Evolutionary conservation across 108 stramenopile species (phyloP), one percentile per base, ranked within the genome.

Genomic region (Fistulifera solaris): DNA sequence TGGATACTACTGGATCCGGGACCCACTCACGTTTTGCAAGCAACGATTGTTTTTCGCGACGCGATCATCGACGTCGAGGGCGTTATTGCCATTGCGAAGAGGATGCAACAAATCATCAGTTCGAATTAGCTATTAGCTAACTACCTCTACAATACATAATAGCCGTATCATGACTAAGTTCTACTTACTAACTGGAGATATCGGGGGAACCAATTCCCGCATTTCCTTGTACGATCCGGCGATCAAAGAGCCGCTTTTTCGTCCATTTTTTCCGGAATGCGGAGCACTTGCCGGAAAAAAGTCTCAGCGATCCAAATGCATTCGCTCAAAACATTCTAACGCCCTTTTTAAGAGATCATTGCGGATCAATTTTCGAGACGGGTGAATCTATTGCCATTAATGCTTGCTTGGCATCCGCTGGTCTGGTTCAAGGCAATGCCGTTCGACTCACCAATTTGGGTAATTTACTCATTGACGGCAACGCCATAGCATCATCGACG

Each of bases 151-250:
- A n/a, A n/a, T n/a, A n/a, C n/a, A n/a, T n/a, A n/a, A n/a, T n/a
- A n/a, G n/a, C n/a, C 31, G 31, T 35, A 35, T 35, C 31, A 35
- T 35, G 31, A 35, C 31, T 35, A 35, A 21, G 7, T 18, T 39
- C 38, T 87, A 78, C 59, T 62, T 93, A 0, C 41, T 93, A 31
- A 80, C 85, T 2, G 95, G 86, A 16, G 95, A 96, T 59, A 77
- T 92, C 28, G 95, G 95, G 39, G 95, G 95, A 25, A 96, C 95
- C 45, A 94, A 93, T 68, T 78, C 83, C 26, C 74, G 95, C 21
- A 74, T 96, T 62, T 70, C 75, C 12, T 56, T 93, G 15, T 80
- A 83, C 58, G 54, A 58, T 49, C 62, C 67, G 7, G 72, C 61
- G 1, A 47, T 53, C 22, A 25, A 17, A 16, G 18, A 69, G 60